Evolutionary conservation across 2,329 filamentous ascomycete genomes (phyloP).

Genomic region (Ramularia endophylla): DNA sequence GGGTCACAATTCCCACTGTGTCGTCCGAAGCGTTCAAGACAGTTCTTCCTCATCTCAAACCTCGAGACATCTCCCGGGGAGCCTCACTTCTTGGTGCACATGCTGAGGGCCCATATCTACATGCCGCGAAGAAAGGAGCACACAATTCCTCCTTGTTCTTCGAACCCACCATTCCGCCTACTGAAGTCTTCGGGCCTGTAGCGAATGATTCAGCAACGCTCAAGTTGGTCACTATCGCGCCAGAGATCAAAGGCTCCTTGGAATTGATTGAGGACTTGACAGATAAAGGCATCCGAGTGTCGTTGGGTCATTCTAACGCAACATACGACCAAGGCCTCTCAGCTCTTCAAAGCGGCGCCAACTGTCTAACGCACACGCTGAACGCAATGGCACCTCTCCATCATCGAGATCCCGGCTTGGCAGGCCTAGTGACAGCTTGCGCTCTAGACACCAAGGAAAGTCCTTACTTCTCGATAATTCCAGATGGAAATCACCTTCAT

Average conservation of each 20-base stretch:
- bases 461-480: slow-evolving; percentile 49
- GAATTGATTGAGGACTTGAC: slow-evolving; percentile 40
- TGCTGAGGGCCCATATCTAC: slow-evolving; percentile 51
- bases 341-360: slow-evolving; percentile 45
- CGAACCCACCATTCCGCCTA: slow-evolving; percentile 29
- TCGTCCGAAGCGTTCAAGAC: slow-evolving; percentile 39
- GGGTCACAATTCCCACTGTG: slow-evolving; percentile 50
- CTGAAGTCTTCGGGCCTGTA: slow-evolving; percentile 41
- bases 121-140: slow-evolving; percentile 49
- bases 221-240: slow-evolving; percentile 49
- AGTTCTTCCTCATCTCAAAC: slow-evolving; percentile 44
- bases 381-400: slow-evolving; percentile 50
- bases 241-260: slow-evolving; percentile 42
- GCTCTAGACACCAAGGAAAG: slow-evolving; percentile 17
- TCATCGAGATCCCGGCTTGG: slow-evolving; percentile 47
- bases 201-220: slow-evolving; percentile 34
- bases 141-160: slow-evolving; percentile 45
- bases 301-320: slow-evolving; percentile 48
- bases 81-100: slow-evolving; percentile 53
- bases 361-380: slow-evolving; percentile 48
- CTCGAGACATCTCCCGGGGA: slow-evolving; percentile 36
- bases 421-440: slow-evolving; percentile 35
- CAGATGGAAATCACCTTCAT: slow-evolving; percentile 51
- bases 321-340: slow-evolving; percentile 41
- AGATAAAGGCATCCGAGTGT: slow-evolving; percentile 39